These are phyloP conservation scores for Kwoniella sp. DNA, from an alignment of 768 basidiomycete species.

Conservation along the genomic window DNA sequence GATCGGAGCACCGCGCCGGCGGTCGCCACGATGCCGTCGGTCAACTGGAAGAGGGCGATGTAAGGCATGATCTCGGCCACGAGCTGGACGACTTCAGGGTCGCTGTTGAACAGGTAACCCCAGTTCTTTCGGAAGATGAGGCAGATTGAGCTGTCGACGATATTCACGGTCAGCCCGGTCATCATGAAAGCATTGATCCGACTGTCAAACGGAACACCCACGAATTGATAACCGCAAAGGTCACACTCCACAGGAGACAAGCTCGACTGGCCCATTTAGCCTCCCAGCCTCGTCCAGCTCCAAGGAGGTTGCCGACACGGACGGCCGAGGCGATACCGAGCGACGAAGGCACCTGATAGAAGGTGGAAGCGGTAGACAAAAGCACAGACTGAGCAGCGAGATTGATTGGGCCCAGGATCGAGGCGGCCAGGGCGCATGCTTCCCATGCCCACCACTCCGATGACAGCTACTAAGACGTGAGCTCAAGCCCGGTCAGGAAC, in stretches of 20 bases:
- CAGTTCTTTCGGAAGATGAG: slow-evolving; percentile 61
- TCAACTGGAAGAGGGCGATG: slow-evolving; percentile 63
- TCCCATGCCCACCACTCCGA: slow-evolving; percentile 99
- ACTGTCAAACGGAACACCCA: slow-evolving; percentile 51
- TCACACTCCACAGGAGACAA: slow-evolving; percentile 63
- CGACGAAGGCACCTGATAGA: slow-evolving; percentile 76
- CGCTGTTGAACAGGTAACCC: slow-evolving; percentile 71
- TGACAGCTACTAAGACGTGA: slow-evolving; percentile 51
- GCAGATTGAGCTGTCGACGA: slow-evolving; percentile 9
- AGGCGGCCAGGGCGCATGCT: slow-evolving; percentile 50
- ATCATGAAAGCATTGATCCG: not conserved
- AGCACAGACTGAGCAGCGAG: slow-evolving; percentile 88
- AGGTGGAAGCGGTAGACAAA: slow-evolving; percentile 53
- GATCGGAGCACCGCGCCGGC: slow-evolving; percentile 76
- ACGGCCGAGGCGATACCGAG: slow-evolving; percentile 79
- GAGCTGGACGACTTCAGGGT: slow-evolving; percentile 58
- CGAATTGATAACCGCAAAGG: slow-evolving; percentile 59
- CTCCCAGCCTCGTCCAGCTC: slow-evolving; percentile 68
- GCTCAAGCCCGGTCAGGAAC: not conserved
- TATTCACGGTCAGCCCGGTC: not conserved
- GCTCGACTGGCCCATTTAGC: slow-evolving; percentile 66
- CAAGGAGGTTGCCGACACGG: slow-evolving; percentile 79
- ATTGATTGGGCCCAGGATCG: slow-evolving; percentile 65
- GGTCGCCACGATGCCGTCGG: slow-evolving; percentile 70
- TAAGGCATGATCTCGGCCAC: slow-evolving; percentile 70